Evolutionary conservation across 352 stramenopile species (phyloP), one percentile per base, ranked within the genome.

Genomic region (Pilasporangium apinafurcum): DNA sequence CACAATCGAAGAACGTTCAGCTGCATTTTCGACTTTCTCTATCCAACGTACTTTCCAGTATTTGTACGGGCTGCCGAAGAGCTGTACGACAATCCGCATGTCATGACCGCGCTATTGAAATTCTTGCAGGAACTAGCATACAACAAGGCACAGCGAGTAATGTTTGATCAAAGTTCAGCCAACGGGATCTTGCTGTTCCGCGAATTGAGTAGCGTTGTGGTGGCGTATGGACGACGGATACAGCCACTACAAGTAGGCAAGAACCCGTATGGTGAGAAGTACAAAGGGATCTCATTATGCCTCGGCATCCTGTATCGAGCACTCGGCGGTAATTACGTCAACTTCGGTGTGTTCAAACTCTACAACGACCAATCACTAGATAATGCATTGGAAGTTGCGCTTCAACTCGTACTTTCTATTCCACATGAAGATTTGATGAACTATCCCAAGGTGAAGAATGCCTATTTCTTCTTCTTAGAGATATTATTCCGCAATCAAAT

Each of bases 101-200:
- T 98, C 3, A 98, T 95, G 44, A 98, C 95, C 27, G 93, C 95
- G 50, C 70, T 99, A 35, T 74, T 99, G 16, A 98, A 98, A 49
- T 98, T 99, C 60, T 65, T 98, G 42, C 87, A 98, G 48, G 96
- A 99, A 64, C 59, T 97, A 17, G 82, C 82, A 12, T 92, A 93
- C 68, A 96, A 96, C 63, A 98, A 98, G 54, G 91, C 90, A 1
- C 96, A 98, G 60, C 88, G 96, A 36, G 92, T 99, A 17, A 98
- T 96, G 47, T 99, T 99, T 56, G 95, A 98, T 55, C 92, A 98
- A 58, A 98, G 88, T 57, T 98, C 85, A 46, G 92, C 95, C 8
- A 98, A 98, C 61, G 96, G 96, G 13, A 99, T 99, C 49, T 63
- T 99, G 44, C 76, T 99, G 8, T 99, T 99, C 58, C 88, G 95